Percentiles rank a stretch among this genome's conserved stretches.
Conservation (phyloP, 139 green algal species). For the Tetradesmus lagerheimii region DNA sequence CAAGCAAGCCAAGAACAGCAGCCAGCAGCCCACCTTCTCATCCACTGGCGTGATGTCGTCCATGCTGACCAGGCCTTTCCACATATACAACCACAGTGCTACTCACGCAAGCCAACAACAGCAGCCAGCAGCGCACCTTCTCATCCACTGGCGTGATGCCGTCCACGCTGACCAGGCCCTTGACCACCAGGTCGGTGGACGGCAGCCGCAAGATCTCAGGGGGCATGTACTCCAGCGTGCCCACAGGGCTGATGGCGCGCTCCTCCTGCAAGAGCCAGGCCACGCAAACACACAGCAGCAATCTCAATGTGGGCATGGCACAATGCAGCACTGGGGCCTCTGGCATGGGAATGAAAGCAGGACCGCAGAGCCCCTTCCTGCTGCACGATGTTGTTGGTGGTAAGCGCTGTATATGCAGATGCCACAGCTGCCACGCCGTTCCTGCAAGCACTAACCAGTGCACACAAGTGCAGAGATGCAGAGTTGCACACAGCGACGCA, state of each 20-base stretch:
- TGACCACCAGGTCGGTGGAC: conserved; percentile 68
- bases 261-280: neutral
- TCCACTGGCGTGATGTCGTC: too few species aligned
- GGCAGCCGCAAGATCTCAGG: conserved; percentile 76
- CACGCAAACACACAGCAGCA: neutral
- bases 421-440: too few species aligned
- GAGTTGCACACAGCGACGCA: too few species aligned
- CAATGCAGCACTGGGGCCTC: neutral
- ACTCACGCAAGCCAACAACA: too few species aligned
- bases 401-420: too few species aligned
- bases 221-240: conserved; percentile 88
- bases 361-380: too few species aligned
- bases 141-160: conserved; percentile 69
- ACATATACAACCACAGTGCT: too few species aligned
- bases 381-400: too few species aligned
- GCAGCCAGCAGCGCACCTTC: conserved; percentile 50
- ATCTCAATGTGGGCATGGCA: neutral
- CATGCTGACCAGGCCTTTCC: too few species aligned
- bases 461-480: too few species aligned
- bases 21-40: conserved; percentile 59
- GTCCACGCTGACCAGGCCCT: conserved; percentile 52
- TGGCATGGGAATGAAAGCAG: too few species aligned
- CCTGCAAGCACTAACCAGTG: neutral
- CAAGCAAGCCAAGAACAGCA: too few species aligned
- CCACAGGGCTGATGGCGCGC: conserved; percentile 74